Base-by-base conservation (phyloP, 2,329 filamentous ascomycete genomes). In the Monilinia fructigena region DNA sequence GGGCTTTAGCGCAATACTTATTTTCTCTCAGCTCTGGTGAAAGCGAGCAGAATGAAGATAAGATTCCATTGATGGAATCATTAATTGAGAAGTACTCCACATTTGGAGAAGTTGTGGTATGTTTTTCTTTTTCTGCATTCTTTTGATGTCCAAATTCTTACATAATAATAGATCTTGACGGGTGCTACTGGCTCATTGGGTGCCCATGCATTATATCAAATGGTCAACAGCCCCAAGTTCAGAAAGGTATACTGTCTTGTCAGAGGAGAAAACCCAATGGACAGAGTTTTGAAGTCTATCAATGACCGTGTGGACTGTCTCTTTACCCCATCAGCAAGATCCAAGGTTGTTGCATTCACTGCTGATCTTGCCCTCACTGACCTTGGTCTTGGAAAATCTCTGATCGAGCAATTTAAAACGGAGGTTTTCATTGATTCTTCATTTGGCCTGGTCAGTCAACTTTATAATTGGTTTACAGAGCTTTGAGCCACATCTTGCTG, bases 101-200 rank as follows among this genome's bases (percentile, higher is more conserved):
- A 6, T 80, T 82, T 67, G 66, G 72, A 7, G 28, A 56, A 50
- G 58, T 55, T 38, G 65, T 66, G 59, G 64, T 63, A 63, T 35
- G 64, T 63, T 26, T 42, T 23, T 28, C 38, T 28, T 45, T n/a
- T 42, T 20, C 23, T 23, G 31, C 3, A 47, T 18, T 26, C 18
- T 62, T 10, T 7, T 14, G n/a, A 66, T 67, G 31, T 63, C 59
- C 67, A 35, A 58, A 54, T 69, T n/a, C 38, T 60, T 31, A 62
- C 53, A 58, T 45, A 45, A 53, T 5, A 62, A 31, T 47, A 79
- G 74, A 75, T 87, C 1, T 74, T 90, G 4, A 90, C 88, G 0
- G 88, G 88, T 1, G 82, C 83, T 0, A 90, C 88, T 0, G 88
- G 88, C 0, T 87, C 86, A 1, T 79, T 90, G 0, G 88, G 88